Base-by-base conservation (phyloP, 1,139 yeast genomes). In the Blastobotrys arbuscula region DNA sequence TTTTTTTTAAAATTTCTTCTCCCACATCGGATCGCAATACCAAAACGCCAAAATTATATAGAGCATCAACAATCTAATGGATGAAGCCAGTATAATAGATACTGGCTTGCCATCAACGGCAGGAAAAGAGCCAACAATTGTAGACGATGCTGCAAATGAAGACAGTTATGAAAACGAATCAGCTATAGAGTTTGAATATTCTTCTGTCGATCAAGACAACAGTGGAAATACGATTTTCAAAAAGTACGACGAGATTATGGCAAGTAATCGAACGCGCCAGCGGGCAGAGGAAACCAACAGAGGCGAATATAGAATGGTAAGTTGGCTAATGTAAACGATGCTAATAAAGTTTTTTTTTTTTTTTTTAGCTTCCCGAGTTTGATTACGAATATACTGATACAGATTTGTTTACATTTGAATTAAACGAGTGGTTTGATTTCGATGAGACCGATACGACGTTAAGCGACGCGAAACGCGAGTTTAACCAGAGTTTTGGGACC, bases 351-450 rank as follows among this genome's bases (percentile, higher is more conserved):
- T n/a, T n/a, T n/a, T n/a, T n/a, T n/a, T n/a, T n/a, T n/a, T n/a
- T n/a, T n/a, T n/a, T n/a, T 2, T 19, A 42, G 44, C 41, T 47
- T n/a, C 43, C 48, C 5, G 45, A 37, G 16, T 47, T 47, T 36
- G 43, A 18, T 13, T 38, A 44, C 41, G 39, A 41, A 26, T 66
- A 64, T 47, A 23, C 44, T 2, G 66, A 64, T 20, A 50, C 55
- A 1, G 66, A 63, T 15, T 43, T 52, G 7, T 45, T 55, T 24
- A 50, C 44, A 16, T 42, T 50, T 1, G 71, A 67, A 47, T 42
- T 67, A 28, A 64, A 65, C 42, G 71, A 67, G 38, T 67, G 71
- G 71, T 67, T 65, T 49, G 59, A 59, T 16, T 59, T 60, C 45
- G 55, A 53, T 23, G 64, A 65, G 33, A 53, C 53, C 42, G 50